Evolutionary conservation across 768 basidiomycete species (phyloP), one percentile per base, ranked within the genome.

Genomic region (Megacollybia marginata): DNA sequence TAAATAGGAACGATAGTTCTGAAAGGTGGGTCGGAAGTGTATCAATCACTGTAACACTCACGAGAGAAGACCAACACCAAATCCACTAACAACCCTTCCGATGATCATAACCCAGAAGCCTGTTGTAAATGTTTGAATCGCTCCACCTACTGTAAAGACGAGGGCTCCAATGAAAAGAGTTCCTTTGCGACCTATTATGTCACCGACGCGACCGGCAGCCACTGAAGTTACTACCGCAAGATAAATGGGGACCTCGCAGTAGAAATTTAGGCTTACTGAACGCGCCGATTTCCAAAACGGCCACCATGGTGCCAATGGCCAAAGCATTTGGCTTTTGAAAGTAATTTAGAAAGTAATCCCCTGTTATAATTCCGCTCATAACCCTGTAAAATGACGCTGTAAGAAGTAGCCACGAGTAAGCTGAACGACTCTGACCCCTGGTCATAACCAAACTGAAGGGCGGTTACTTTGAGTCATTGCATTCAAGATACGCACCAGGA

Each of bases 1-100:
- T 92, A 94, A 51, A 93, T 92, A 12, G 91, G 92, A 28, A 93
- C 91, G 52, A 93, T 92, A n/a, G 91, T 93, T 40, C 91, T 92
- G 56, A 44, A n/a, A 48, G 16, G 9, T 12, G 32, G 33, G 10
- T n/a, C 13, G n/a, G 11, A 20, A 34, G 55, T 6, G 46, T 46
- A 42, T 40, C 8, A 33, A 18, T 20, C 15, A 45, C 10, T 33
- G 33, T 23, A 33, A 20, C 16, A 76, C 80, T 57, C 63, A 87
- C 83, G 83, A 85, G 46, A 91, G 63, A 54, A 88, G 70, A 4
- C 88, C 88, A 5, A 90, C 88, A 6, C 88, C 88, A 54, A 82
- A 83, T 6, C 88, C 88, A 50, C 78, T 79, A 49, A 88, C 65
- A 36, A 90, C 66, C 20, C 88, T 72, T 15, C 88, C 88, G 6